phyloP scores from a whole-genome alignment of 2,329 filamentous ascomycete species.

The Chrysosporium queenslandicum region DNA sequence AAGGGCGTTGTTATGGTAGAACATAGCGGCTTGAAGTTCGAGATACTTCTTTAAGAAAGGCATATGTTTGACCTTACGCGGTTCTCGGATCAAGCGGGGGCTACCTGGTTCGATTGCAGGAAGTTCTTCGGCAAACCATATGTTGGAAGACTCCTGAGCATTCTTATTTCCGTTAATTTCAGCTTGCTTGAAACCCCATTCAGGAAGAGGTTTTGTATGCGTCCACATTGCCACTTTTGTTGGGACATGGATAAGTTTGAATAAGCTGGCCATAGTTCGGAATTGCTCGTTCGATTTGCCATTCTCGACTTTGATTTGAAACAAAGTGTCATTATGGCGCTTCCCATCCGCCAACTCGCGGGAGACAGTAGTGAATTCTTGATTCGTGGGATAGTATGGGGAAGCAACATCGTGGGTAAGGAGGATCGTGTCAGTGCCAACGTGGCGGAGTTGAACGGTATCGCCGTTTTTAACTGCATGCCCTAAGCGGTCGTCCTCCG shows the following conservation, averaged over 20 bases:
- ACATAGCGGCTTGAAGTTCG: conserved; percentile 95
- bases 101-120: conserved; percentile 64
- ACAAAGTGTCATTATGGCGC: conserved; percentile 79
- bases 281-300: conserved; percentile 74
- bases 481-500: conserved; percentile 48
- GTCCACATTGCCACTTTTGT: conserved; percentile 99
- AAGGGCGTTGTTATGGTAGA: conserved; percentile 97
- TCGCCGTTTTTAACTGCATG: conserved; percentile 72
- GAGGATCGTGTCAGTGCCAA: conserved; percentile 75
- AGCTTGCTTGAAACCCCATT: conserved; percentile 94
- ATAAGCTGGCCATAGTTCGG: conserved; percentile 81
- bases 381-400: conserved; percentile 91
- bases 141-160: conserved; percentile 73
- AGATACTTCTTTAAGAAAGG: conserved; percentile 92
- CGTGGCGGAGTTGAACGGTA: conserved; percentile 71
- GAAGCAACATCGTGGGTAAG: conserved; percentile 95
- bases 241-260: conserved; percentile 89
- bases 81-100: conserved; percentile 62
- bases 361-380: conserved; percentile 85
- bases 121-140: conserved; percentile 90
- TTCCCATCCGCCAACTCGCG: conserved; percentile 60
- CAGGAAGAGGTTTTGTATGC: conserved; percentile 84
- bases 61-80: conserved; percentile 68
- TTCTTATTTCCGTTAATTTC: conserved; percentile 99
- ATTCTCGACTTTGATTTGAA: conserved; percentile 82